phyloP scores from a whole-genome alignment of 139 green algal genomes.

The Zygnema circumcarinatum region DNA sequence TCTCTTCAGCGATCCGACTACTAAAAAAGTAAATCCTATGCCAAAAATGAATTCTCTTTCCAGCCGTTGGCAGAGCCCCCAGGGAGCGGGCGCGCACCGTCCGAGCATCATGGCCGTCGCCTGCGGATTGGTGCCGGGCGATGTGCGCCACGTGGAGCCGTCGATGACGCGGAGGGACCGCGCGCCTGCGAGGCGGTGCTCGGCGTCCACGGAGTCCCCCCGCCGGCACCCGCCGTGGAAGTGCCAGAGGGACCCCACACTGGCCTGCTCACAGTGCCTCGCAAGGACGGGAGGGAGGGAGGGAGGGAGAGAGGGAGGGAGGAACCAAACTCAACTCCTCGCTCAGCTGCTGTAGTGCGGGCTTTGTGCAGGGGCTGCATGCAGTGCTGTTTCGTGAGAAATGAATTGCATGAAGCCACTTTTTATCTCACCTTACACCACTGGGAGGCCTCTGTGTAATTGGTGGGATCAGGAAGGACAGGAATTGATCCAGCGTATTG shows the following conservation, averaged over 20 bases:
- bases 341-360: no score
- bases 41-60: no score
- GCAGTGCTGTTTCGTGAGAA: no score
- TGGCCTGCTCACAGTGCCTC: conserved; percentile 5
- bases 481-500: neutral
- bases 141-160: conserved; percentile 13
- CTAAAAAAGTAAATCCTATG: no score
- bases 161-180: neutral
- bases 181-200: neutral
- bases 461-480: conserved; percentile 11
- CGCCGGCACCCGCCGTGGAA: neutral
- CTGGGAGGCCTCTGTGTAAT: conserved; percentile 23
- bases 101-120: conserved; percentile 18
- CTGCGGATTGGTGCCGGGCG: conserved; percentile 22
- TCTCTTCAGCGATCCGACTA: no score
- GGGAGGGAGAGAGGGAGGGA: no score
- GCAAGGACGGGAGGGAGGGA: no score
- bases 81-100: neutral
- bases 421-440: conserved; percentile 49
- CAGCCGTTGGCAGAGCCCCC: no score
- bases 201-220: neutral
- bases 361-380: no score
- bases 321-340: no score
- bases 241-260: neutral
- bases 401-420: no score